Conservation (phyloP, 1,139 yeast species). For the Pichia sp. region DNA sequence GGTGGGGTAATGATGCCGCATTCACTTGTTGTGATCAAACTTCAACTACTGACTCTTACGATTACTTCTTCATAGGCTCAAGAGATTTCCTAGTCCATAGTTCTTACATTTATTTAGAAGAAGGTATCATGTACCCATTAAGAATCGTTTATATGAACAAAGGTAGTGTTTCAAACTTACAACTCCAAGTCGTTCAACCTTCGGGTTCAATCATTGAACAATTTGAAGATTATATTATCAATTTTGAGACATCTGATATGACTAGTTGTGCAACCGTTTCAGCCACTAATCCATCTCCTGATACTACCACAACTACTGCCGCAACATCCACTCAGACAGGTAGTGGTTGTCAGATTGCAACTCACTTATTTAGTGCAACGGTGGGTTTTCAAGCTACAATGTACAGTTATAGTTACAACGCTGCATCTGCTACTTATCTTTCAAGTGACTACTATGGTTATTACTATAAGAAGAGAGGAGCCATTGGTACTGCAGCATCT, state of each 20-base stretch:
- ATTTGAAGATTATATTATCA: constrained; percentile 8
- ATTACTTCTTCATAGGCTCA: constrained; percentile 3
- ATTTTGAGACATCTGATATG: background rate
- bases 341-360: constrained; percentile 3
- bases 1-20: no score
- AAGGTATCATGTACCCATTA: background rate
- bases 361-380: background rate
- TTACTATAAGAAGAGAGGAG: background rate
- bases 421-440: background rate
- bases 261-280: background rate
- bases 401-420: background rate
- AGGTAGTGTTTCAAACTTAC: constrained; percentile 15
- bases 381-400: constrained; percentile 10
- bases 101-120: constrained; percentile 18
- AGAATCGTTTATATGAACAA: background rate
- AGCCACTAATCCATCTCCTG: background rate
- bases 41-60: no score
- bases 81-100: constrained; percentile 8
- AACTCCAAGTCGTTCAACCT: constrained; percentile 18
- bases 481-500: background rate
- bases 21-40: no score
- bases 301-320: background rate
- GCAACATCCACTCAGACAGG: background rate
- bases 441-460: background rate
- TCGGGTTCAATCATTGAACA: constrained; percentile 14